Evolutionary conservation across 2,329 filamentous ascomycete genomes (phyloP).

Genomic region (Fusarium denticulatum): DNA sequence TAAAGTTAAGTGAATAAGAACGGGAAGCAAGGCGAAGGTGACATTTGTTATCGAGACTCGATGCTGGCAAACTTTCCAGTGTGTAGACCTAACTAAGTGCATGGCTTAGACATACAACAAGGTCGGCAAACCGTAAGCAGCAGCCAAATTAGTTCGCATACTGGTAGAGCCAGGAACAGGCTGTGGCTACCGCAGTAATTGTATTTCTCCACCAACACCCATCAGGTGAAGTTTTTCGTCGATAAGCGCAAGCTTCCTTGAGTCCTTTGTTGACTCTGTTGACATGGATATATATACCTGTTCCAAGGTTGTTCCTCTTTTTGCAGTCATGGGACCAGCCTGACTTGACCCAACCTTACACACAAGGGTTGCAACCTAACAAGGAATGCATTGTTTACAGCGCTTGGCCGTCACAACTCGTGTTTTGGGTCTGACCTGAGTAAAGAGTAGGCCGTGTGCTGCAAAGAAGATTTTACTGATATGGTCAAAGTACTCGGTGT

Average conservation of each 20-base stretch:
- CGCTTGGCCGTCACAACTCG: constrained; percentile 6
- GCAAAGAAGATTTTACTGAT: background rate
- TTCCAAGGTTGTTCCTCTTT: constrained; percentile 37
- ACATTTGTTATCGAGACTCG: background rate
- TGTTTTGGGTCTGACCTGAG: background rate
- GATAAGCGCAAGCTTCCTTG: background rate
- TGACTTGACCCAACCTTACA: constrained; percentile 36
- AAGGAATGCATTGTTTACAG: constrained; percentile 18
- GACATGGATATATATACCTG: constrained; percentile 12
- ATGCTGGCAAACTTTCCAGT: background rate
- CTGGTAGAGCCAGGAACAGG: background rate
- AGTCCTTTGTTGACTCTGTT: constrained; percentile 17
- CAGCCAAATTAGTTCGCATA: background rate
- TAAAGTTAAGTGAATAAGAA: background rate
- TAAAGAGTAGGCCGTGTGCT: background rate
- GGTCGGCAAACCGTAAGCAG: background rate
- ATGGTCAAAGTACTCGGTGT: background rate
- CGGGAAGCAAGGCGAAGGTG: background rate
- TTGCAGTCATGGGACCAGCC: constrained; percentile 38
- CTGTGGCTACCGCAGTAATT: constrained; percentile 33
- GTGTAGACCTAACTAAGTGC: background rate
- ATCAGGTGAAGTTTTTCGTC: constrained; percentile 1
- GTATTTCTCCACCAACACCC: constrained; percentile 7
- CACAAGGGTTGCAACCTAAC: constrained; percentile 23
- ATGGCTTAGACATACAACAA: background rate